These are phyloP conservation scores for Aspergillus sparsus DNA, from an alignment of 495 filamentous ascomycete species.

Conservation along the genomic window DNA sequence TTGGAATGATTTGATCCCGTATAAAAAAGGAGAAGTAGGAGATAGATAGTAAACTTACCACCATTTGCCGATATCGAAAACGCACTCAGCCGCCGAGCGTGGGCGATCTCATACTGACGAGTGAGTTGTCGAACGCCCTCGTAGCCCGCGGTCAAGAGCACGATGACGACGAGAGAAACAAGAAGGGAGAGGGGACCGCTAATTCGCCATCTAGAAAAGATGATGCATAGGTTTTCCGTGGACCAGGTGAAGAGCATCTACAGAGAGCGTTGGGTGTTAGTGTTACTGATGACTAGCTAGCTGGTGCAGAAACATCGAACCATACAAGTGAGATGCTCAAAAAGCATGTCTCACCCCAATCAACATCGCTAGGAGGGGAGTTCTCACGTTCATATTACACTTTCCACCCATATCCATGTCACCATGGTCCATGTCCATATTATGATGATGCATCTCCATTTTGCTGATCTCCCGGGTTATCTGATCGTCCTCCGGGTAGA, in stretches of 20 bases:
- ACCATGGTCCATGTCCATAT: conserved; percentile 54
- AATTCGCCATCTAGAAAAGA: conserved; percentile 91
- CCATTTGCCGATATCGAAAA: conserved; percentile 41
- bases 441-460: conserved; percentile 42
- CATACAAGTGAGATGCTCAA: not conserved
- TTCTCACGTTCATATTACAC: conserved; percentile 83
- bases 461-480: not conserved
- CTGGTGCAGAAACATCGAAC: too few relatives aligned
- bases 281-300: too few relatives aligned
- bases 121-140: conserved; percentile 78
- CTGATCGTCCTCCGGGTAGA: not conserved
- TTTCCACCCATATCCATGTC: conserved; percentile 60
- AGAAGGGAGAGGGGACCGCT: conserved; percentile 68
- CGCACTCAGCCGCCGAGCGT: conserved; percentile 48
- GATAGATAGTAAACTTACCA: conserved; percentile 47
- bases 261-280: too few relatives aligned
- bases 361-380: not conserved
- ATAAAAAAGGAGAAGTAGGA: not conserved
- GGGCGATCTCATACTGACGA: conserved; percentile 70
- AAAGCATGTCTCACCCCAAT: too few relatives aligned
- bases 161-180: conserved; percentile 77
- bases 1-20: too few relatives aligned
- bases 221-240: conserved; percentile 86
- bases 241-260: conserved; percentile 99
- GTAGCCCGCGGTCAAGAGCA: conserved; percentile 83